Percentiles rank a stretch among this genome's conserved stretches.
These are phyloP conservation scores for Aureobasidium sp. DNA, from an alignment of 2,329 filamentous ascomycete genomes.

Conservation along the genomic window DNA sequence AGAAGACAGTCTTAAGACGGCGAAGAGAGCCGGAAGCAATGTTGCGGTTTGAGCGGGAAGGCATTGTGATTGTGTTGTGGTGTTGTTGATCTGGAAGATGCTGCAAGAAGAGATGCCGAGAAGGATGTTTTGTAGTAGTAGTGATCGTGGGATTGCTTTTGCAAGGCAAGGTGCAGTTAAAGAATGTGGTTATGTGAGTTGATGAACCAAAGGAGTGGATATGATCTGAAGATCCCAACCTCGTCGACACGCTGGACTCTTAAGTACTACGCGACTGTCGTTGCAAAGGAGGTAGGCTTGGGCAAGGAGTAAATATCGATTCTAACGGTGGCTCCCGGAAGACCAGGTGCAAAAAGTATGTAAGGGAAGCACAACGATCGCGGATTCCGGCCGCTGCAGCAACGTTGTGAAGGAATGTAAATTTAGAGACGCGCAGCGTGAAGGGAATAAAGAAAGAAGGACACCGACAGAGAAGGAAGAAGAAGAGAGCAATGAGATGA, in stretches of 20 bases:
- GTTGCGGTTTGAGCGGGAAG: slow-evolving; percentile 11
- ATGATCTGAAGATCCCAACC: slow-evolving; percentile 11
- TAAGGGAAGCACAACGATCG: slow-evolving; percentile 8
- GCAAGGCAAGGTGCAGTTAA: slow-evolving; percentile 7
- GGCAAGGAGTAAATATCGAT: slow-evolving; percentile 16
- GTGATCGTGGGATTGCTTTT: slow-evolving; percentile 8
- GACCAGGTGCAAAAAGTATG: slow-evolving; percentile 7
- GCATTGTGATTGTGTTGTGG: background rate
- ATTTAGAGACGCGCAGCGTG: slow-evolving; percentile 10
- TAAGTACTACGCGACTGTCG: slow-evolving; percentile 12
- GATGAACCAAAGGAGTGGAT: slow-evolving; percentile 11
- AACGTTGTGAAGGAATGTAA: slow-evolving; percentile 12
- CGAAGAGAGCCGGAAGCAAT: slow-evolving; percentile 14
- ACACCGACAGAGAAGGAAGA: background rate
- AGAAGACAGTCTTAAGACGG: slow-evolving; percentile 14
- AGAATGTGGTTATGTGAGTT: slow-evolving; percentile 6
- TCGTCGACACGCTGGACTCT: slow-evolving; percentile 6
- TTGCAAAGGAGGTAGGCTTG: slow-evolving; percentile 14
- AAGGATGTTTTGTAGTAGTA: slow-evolving; percentile 1
- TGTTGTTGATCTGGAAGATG: background rate
- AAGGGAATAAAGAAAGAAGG: background rate
- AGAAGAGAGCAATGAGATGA: background rate
- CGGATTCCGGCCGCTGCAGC: slow-evolving; percentile 11
- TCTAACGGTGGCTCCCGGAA: slow-evolving; percentile 12
- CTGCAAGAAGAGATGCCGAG: background rate